These are phyloP conservation scores for Metarhizium humberi DNA, from an alignment of 2,329 filamentous ascomycete species.

Conservation along the genomic window DNA sequence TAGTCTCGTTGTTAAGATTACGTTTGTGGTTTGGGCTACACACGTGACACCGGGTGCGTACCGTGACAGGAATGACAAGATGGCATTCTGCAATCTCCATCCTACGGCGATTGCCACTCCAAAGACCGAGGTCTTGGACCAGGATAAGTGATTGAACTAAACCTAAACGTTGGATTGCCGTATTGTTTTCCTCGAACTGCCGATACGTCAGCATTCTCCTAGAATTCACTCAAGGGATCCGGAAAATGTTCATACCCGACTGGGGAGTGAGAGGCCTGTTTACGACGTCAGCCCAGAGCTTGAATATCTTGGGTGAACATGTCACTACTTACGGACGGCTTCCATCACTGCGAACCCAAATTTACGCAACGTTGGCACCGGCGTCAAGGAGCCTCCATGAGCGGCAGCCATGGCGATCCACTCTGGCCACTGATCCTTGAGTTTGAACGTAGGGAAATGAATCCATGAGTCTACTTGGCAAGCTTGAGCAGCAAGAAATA, in stretches of 20 bases:
- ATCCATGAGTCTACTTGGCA: conserved; percentile 51
- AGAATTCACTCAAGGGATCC: background rate
- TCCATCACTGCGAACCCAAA: conserved; percentile 50
- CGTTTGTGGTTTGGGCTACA: background rate
- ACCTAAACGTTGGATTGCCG: conserved; percentile 34
- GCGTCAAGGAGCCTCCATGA: conserved; percentile 49
- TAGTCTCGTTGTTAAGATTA: conserved; percentile 14
- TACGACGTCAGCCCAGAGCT: background rate
- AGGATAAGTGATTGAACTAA: conserved; percentile 40
- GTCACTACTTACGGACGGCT: conserved; percentile 31
- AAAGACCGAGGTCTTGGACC: conserved; percentile 40
- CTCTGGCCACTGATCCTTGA: conserved; percentile 46
- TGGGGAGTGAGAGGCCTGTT: conserved; percentile 21
- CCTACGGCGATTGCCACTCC: conserved; percentile 45
- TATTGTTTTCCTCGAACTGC: conserved; percentile 41
- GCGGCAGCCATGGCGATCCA: conserved; percentile 51
- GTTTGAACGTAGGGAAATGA: conserved; percentile 49
- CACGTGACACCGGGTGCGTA: conserved; percentile 16
- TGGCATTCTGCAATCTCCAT: conserved; percentile 49
- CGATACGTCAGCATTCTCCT: background rate
- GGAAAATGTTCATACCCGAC: conserved; percentile 15
- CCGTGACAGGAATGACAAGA: conserved; percentile 33
- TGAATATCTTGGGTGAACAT: background rate
- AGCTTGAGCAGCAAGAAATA: conserved; percentile 47
- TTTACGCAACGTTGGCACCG: conserved; percentile 47